Base-by-base conservation (phyloP, 345 rosid genomes). In the Lumnitzera littorea region DNA sequence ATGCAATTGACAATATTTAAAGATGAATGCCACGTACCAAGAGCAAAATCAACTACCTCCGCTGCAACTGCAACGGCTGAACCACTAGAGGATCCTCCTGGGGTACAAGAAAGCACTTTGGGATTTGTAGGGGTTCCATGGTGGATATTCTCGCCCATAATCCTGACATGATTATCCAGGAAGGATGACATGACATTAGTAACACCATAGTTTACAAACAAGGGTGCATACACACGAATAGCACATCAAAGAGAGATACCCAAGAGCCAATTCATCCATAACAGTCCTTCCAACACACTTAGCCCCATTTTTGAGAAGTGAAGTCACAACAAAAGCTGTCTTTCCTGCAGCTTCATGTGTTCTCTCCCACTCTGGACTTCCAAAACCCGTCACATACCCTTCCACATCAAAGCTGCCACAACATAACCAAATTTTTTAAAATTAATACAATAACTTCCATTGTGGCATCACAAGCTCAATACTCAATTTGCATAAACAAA, bases 41-140 rank as follows among this genome's bases (percentile, higher is more conserved):
- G 84, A 72, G 96, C 82, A 75, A 87, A 91, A 73, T 89, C 95
- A 53, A 89, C 96, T 55, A 91, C 76, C 66, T 74, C 78, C 69
- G 98, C 84, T 0, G 84, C 89, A 75, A 91, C 98, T 59, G 91
- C 84, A 57, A 89, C 98, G 14, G 98, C 95, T n/a, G 98, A 87
- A 72, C 98, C 98, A 65, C 96, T 80, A 53, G 95, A 87, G 71
- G 91, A 89, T 53, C 98, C 98, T 67, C 98, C 98, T 13, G 96
- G 89, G 60, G 84, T 80, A 76, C 72, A 64, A 17, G 81, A 78
- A 15, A 83, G 86, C 81, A 79, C 74, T 69, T 65, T 66, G 2
- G 91, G 96, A 72, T 92, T 92, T 36, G 62, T 64, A 53, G 98
- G 96, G 55, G 88, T 82, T 47, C 96, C 98, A 75, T 92, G 84